Percentiles rank a stretch among this genome's conserved stretches.
Conservation (phyloP, 1,284 basidiomycete species). For the Leccinum ambiguum region DNA sequence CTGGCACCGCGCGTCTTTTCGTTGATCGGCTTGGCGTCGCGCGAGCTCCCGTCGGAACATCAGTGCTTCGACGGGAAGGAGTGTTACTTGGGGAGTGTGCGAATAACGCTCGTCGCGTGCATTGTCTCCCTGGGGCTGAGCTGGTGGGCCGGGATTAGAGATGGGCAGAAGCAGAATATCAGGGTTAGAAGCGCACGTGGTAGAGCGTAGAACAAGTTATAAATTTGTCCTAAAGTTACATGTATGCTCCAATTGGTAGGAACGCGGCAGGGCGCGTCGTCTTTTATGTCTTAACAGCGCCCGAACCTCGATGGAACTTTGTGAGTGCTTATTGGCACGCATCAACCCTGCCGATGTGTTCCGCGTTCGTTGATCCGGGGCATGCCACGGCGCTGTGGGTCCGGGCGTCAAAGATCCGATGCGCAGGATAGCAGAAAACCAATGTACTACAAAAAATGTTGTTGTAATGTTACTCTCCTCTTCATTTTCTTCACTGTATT, state of each 20-base stretch:
- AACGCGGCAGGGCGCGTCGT: background rate
- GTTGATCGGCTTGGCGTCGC: constrained; percentile 10
- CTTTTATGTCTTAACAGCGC: too few species aligned
- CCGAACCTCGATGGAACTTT: too few species aligned
- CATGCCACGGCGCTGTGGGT: too few species aligned
- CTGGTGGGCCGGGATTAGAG: constrained; percentile 44
- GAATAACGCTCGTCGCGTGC: constrained; percentile 46
- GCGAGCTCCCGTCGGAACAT: constrained; percentile 33
- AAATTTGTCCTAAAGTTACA: background rate
- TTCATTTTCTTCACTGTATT: too few species aligned
- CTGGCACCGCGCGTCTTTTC: constrained; percentile 8
- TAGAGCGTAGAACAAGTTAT: background rate
- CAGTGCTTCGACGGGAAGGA: constrained; percentile 47
- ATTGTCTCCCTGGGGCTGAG: constrained; percentile 42
- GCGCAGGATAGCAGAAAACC: too few species aligned
- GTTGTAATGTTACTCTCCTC: too few species aligned
- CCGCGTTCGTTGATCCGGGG: too few species aligned
- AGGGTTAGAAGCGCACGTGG: constrained; percentile 4
- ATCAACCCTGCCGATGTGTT: too few species aligned
- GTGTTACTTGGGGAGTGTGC: constrained; percentile 47
- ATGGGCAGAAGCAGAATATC: constrained; percentile 24
- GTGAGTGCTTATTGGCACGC: too few species aligned
- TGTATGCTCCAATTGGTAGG: background rate
- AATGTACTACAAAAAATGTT: too few species aligned
- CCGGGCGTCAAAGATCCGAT: too few species aligned